Evolutionary conservation across 1,284 basidiomycete genomes (phyloP), one percentile per base, ranked within the genome.

Genomic region (Malassezia psittaci): DNA sequence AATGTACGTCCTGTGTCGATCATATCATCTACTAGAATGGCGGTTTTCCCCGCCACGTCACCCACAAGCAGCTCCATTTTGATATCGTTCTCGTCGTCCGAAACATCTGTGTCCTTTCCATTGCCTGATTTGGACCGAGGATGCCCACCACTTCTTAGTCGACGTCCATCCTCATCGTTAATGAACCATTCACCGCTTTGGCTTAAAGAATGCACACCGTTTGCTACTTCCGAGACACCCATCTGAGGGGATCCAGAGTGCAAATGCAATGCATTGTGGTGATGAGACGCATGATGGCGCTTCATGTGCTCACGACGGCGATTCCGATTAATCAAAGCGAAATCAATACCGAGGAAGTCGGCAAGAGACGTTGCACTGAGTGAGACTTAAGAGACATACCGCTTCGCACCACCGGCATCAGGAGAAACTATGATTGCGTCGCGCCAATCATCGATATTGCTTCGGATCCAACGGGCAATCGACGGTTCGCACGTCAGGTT

Each of bases 11-110:
- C 93, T 5, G 89, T 90, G 76, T 98, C 94, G 72, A 96, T 86
- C 90, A 98, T 96, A 75, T 98, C 93, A 76, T 98, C 93, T 32
- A 98, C 86, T 47, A 98, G 80, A 68, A 98, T 93, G 32, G 88
- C 90, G 1, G 85, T 87, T 79, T 91, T 91, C 77, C 86, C 90
- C 66, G 81, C 82, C 59, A 98, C 93, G 74, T 96, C 89, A n/a
- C 93, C 93, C 50, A 98, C 93, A 36, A 98, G 80, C 52, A 98
- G 81, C 75, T 98, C 90, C 88, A 96, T 93, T 64, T 77, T 77
- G 10, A 64, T 57, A 40, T 70, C 64, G 52, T 62, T 67, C 50
- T 80, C 79, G 52, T 72, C 68, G 34, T 68, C 69, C 21, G 60
- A 60, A 13, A 63, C 66, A 38, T 56, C 54, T 35, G 54, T 60